Evolutionary conservation across 2,329 filamentous ascomycete genomes (phyloP).

Genomic region (Ceratocystiopsis sp.): DNA sequence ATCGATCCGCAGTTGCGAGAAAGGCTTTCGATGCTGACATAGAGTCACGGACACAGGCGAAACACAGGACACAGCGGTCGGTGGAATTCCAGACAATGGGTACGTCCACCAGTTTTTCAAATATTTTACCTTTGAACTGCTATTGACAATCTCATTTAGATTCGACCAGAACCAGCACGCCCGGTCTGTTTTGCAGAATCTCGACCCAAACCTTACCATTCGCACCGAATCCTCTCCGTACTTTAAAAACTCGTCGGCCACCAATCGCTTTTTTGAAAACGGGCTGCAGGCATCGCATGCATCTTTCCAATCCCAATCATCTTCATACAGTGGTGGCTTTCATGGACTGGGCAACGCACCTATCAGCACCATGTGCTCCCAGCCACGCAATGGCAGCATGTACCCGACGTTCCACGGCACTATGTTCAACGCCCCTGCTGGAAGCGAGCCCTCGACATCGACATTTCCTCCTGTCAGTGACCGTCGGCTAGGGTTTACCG

Average conservation of each 20-base stretch:
- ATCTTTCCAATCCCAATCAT: conserved; percentile 1
- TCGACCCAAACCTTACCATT: conserved; percentile 8
- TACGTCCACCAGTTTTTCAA: not conserved
- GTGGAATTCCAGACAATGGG: conserved; percentile 5
- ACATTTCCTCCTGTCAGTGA: conserved; percentile 14
- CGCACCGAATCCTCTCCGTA: not conserved
- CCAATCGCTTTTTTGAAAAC: conserved; percentile 3
- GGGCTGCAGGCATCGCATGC: conserved; percentile 3
- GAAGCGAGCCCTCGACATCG: conserved; percentile 9
- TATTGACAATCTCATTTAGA: not conserved
- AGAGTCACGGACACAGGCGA: too few species aligned
- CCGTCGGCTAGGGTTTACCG: conserved; percentile 10
- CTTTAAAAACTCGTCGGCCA: conserved; percentile 3
- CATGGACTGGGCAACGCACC: conserved; percentile 1
- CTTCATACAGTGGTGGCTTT: conserved; percentile 1
- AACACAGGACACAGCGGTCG: not conserved
- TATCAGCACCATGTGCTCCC: conserved; percentile 2
- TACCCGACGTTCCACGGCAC: conserved; percentile 15
- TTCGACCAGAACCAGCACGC: conserved; percentile 2
- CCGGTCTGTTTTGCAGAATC: conserved; percentile 7
- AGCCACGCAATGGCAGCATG: conserved; percentile 3
- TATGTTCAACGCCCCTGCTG: conserved; percentile 3
- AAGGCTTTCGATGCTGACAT: not conserved
- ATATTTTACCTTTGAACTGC: not conserved
- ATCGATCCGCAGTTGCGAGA: not conserved